Conservation (phyloP, 768 basidiomycete species). For the Floccularia luteovirens region DNA sequence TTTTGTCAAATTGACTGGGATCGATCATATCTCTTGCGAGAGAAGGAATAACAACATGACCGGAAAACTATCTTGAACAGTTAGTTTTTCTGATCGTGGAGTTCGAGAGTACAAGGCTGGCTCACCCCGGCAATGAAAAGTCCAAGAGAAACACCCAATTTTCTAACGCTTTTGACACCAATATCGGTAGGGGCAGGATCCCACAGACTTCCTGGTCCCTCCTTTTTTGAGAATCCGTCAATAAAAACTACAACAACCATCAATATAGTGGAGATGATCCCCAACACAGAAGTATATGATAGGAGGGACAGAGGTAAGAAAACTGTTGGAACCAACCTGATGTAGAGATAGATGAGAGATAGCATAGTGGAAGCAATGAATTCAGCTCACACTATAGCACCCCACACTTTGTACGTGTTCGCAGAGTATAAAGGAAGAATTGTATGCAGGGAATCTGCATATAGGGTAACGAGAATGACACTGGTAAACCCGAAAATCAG, state of each 20-base stretch:
- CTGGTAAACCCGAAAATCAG: slow-evolving; percentile 27
- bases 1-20: slow-evolving; percentile 69
- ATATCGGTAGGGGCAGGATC: slow-evolving; percentile 63
- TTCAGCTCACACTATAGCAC: slow-evolving; percentile 51
- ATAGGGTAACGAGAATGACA: slow-evolving; percentile 83
- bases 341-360: neutral
- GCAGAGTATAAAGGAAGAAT: slow-evolving; percentile 63
- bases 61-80: slow-evolving; percentile 55
- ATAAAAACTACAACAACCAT: slow-evolving; percentile 72
- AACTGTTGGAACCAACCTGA: slow-evolving; percentile 74
- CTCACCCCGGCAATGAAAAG: slow-evolving; percentile 88
- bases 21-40: slow-evolving; percentile 86
- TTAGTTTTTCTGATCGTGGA: slow-evolving; percentile 1
- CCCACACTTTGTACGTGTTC: slow-evolving; percentile 68
- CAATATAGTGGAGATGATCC: slow-evolving; percentile 70
- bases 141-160: slow-evolving; percentile 78
- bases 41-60: slow-evolving; percentile 89
- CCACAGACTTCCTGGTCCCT: slow-evolving; percentile 78
- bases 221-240: slow-evolving; percentile 70
- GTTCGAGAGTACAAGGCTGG: slow-evolving; percentile 5
- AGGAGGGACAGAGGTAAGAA: slow-evolving; percentile 82
- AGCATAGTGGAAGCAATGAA: slow-evolving; percentile 3
- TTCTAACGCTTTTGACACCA: slow-evolving; percentile 38
- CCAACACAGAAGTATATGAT: slow-evolving; percentile 83
- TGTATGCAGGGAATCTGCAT: slow-evolving; percentile 77